phyloP scores from a whole-genome alignment of 345 rosid species.

The Tarenaya hassleriana region DNA sequence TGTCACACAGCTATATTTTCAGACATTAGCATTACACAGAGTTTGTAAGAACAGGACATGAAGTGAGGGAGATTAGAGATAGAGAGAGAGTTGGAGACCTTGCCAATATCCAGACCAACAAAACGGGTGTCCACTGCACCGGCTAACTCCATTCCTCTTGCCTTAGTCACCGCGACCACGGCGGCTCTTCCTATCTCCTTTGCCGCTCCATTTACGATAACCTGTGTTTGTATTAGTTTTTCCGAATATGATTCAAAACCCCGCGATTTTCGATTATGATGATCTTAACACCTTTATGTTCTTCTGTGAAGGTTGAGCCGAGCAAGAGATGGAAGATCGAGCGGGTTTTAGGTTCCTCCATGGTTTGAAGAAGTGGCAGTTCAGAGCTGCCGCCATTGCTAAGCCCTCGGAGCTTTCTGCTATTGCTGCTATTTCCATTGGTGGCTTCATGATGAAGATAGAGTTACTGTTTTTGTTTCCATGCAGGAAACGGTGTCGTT shows the following conservation, averaged over 20 bases:
- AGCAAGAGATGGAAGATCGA: slow-evolving; percentile 48
- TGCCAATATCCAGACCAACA: slow-evolving; percentile 78
- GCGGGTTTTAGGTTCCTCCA: slow-evolving; percentile 24
- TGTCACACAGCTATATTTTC: slow-evolving; percentile 60
- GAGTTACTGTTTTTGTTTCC: too few species aligned
- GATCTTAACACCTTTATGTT: slow-evolving; percentile 89
- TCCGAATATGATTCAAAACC: too few species aligned
- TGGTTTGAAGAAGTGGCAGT: slow-evolving; percentile 37
- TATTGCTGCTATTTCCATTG: too few species aligned
- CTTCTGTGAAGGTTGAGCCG: slow-evolving; percentile 65
- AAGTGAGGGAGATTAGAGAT: too few species aligned
- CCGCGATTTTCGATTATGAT: too few species aligned
- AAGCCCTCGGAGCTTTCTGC: slow-evolving; percentile 10
- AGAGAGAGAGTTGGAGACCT: slow-evolving; percentile 33
- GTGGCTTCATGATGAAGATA: too few species aligned
- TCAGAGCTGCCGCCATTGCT: slow-evolving; percentile 58
- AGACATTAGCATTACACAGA: slow-evolving; percentile 18
- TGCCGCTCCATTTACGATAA: slow-evolving; percentile 82
- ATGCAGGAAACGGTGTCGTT: too few species aligned
- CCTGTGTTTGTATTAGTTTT: slow-evolving; percentile 36
- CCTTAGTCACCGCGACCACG: slow-evolving; percentile 58
- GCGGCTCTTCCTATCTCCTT: slow-evolving; percentile 82
- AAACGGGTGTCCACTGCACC: slow-evolving; percentile 79
- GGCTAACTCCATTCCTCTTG: slow-evolving; percentile 92
- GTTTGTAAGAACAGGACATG: too few species aligned